Evolutionary conservation across 768 basidiomycete genomes (phyloP).

Genomic region (Tulasnella sp.): DNA sequence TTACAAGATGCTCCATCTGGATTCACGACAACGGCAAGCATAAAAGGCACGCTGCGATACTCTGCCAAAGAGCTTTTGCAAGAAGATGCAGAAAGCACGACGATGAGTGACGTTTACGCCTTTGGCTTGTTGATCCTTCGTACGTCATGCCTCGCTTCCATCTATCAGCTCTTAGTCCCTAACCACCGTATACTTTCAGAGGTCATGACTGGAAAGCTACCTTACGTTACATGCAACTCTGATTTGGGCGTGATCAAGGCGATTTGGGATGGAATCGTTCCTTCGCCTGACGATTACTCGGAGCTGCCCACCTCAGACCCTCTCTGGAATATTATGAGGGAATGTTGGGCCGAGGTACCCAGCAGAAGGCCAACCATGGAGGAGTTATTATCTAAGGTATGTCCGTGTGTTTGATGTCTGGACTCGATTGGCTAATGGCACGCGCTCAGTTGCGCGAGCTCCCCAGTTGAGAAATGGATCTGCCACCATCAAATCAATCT

Average conservation of each 20-base stretch:
- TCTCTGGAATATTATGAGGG: background rate
- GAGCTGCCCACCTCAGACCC: background rate
- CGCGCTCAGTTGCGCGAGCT: background rate
- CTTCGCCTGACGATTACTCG: background rate
- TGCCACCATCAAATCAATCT: no score
- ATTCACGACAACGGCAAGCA: background rate
- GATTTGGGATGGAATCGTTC: background rate
- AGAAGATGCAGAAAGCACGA: background rate
- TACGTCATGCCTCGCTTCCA: background rate
- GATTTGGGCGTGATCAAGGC: background rate
- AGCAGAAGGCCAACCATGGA: background rate
- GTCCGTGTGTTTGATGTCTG: background rate
- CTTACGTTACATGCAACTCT: background rate
- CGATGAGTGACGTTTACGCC: background rate
- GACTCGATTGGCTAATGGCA: background rate
- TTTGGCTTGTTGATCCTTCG: background rate
- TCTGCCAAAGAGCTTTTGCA: background rate
- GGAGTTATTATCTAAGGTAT: background rate
- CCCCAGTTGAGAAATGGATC: no score
- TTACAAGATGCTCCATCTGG: background rate
- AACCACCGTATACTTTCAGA: background rate
- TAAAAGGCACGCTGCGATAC: background rate
- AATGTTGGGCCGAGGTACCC: background rate
- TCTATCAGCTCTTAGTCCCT: background rate
- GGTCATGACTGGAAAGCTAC: constrained; percentile 3